Base-by-base conservation (phyloP, 1,284 basidiomycete species). In the Melampsora americana region DNA sequence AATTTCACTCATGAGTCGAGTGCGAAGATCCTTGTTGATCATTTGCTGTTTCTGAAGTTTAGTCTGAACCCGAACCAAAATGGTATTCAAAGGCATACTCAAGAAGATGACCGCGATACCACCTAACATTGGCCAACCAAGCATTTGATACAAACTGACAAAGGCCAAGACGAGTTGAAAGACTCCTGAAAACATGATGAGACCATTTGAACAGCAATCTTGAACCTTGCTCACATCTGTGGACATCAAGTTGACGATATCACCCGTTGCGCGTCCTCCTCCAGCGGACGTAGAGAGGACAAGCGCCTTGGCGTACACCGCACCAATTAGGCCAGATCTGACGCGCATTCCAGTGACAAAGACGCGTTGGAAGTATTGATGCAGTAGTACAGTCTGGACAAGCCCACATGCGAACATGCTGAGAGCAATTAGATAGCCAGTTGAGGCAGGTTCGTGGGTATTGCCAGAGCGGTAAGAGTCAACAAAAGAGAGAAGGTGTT, bases 201-300 rank as follows among this genome's bases (percentile, higher is more conserved):
- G 16, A 53, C 66, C 48, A 39, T 71, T 90, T 80, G 92, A 93
- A 1, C 91, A 89, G 81, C 90, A 91, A 81, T 96, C 94, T 80
- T 93, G 92, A 66, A 98, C 85, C 42, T 93, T 86, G 20, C 89
- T 90, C 0, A 93, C 89, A 70, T 84, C 83, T 26, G 80, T 92
- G 89, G 42, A 95, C 90, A 95, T 95, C 35, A 96, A 84, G 82
- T 97, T 97, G 79, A 96, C 92, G 67, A 96, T 93, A 81, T 97
- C 93, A 4, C 95, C 95, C 0, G 92, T 89, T 0, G 91, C 87
- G 48, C 91, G 88, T 16, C 84, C 80, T 5, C 86, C 86, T 4
- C 90, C 88, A 80, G 92, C 93, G 77, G 93, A 90, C 79, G 90
- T 93, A 9, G 91, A 92, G 26, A 97, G 86, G 0, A 91, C 86